Base-by-base conservation (phyloP, 176 grass and related monocot genomes). In the Aegilops sharonensis region DNA sequence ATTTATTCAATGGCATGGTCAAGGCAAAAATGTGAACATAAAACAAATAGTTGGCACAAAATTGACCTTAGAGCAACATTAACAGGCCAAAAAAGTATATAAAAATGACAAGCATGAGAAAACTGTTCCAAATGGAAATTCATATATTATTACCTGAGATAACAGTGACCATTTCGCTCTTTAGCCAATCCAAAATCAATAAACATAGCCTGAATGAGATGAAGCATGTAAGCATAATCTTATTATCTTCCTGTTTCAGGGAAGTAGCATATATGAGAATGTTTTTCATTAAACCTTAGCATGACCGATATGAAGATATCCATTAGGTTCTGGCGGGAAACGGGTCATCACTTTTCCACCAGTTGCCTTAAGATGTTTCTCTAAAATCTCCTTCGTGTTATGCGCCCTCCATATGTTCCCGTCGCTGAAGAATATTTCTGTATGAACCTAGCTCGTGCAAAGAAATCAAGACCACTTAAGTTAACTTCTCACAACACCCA, bases 171-270 rank as follows among this genome's bases (percentile, higher is more conserved):
- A 77, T 90, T 90, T 76, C 97, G 82, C 48, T 99, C 97, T 84
- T 99, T 94, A 68, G 97, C 97, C 71, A 99, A 85, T 68, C 97
- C 97, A 91, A 96, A 99, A 91, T 96, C 92, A 87, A 99, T 94
- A 84, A 99, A 94, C 97, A 99, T 99, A 73, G 97, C 94, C 97
- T 99, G 89, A 61, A 92, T 84, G 68, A 83, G 13, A 74, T 40
- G 27, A 87, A 85, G n/a, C 27, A 85, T 78, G 56, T 84, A 72
- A 92, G 63, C 40, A 83, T 50, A 60, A 89, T 80, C 32, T 80
- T 83, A 83, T 50, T 47, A 87, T 72, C 32, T 77, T 83, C 32
- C 56, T 66, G 37, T 72, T 84, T 75, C 17, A 87, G 75, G 45
- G 77, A 88, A 18, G 32, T 60, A 27, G 20, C 75, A 67, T 50